Evolutionary conservation across 139 green algal species (phyloP).

Genomic region (Chlorella sp.): DNA sequence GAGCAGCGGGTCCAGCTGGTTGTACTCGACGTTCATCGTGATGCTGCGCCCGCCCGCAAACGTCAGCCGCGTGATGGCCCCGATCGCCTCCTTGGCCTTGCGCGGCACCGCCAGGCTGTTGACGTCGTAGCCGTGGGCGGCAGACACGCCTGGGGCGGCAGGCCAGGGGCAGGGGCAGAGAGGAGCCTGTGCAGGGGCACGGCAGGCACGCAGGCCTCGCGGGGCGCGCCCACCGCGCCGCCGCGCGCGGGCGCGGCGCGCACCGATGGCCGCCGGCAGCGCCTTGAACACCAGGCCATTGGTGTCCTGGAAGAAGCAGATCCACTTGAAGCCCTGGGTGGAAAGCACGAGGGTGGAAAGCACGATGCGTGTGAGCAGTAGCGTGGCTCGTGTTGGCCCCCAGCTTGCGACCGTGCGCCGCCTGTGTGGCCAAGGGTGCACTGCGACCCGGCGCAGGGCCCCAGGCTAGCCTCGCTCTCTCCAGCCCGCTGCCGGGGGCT

Average conservation of each 20-base stretch:
- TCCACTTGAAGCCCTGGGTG: slow-evolving; percentile 85
- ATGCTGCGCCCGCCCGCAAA: slow-evolving; percentile 61
- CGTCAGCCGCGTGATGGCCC: slow-evolving; percentile 75
- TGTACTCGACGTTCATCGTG: slow-evolving; percentile 99
- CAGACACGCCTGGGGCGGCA: slow-evolving; percentile 58
- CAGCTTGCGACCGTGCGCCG: too few relatives aligned
- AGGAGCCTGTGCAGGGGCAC: neutral
- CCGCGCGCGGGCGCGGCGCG: neutral
- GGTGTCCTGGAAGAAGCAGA: slow-evolving; percentile 99
- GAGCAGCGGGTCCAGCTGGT: slow-evolving; percentile 96
- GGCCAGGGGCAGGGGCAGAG: neutral
- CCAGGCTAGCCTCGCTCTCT: too few relatives aligned
- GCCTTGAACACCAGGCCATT: slow-evolving; percentile 95
- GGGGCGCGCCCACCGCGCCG: neutral
- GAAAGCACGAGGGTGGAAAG: too few relatives aligned
- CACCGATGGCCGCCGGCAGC: slow-evolving; percentile 83
- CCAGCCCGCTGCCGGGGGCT: too few relatives aligned
- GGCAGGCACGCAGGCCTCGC: neutral
- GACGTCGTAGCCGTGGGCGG: slow-evolving; percentile 79
- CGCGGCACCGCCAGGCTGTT: slow-evolving; percentile 94
- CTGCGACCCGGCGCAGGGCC: too few relatives aligned
- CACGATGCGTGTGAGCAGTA: too few relatives aligned
- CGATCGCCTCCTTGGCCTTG: slow-evolving; percentile 96
- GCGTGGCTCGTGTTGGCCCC: too few relatives aligned
- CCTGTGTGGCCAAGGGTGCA: too few relatives aligned